Conservation (phyloP, 176 grass and related monocot genomes). For the Luzula sylvatica region DNA sequence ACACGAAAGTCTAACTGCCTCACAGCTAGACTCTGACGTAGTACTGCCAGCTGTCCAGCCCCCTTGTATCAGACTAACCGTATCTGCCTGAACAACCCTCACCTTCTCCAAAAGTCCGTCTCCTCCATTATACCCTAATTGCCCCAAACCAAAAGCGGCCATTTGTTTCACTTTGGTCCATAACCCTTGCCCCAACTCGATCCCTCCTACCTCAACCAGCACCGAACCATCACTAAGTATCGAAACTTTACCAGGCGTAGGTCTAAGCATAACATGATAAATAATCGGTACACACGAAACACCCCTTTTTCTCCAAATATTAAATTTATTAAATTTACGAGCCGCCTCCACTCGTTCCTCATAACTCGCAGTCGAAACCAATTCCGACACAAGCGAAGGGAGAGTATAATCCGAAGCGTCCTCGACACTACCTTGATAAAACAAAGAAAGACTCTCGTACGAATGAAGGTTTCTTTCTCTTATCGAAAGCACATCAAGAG, state of each 20-base stretch:
- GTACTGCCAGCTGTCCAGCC: slow-evolving; percentile 86
- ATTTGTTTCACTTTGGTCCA: slow-evolving; percentile 98
- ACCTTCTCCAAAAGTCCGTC: slow-evolving; percentile 55
- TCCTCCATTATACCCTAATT: slow-evolving; percentile 52
- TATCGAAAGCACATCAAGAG: slow-evolving; percentile 47
- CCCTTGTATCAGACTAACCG: slow-evolving; percentile 73
- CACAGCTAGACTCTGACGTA: slow-evolving; percentile 87
- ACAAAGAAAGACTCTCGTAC: slow-evolving; percentile 69
- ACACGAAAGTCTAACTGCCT: slow-evolving; percentile 60
- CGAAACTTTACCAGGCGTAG: slow-evolving; percentile 76
- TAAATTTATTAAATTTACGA: slow-evolving; percentile 50
- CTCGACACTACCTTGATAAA: slow-evolving; percentile 50
- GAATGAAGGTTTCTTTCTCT: slow-evolving; percentile 80
- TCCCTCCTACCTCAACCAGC: slow-evolving; percentile 91
- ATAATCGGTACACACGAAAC: slow-evolving; percentile 67
- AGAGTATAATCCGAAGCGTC: slow-evolving; percentile 63
- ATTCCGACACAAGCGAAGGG: slow-evolving; percentile 49
- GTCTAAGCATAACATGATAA: slow-evolving; percentile 40
- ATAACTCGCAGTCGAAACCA: slow-evolving; percentile 40
- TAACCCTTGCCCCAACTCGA: slow-evolving; percentile 90
- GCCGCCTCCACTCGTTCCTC: slow-evolving; percentile 37
- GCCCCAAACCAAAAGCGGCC: slow-evolving; percentile 65
- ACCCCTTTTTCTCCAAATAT: slow-evolving; percentile 73
- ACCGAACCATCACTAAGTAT: slow-evolving; percentile 87
- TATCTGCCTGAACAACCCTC: slow-evolving; percentile 81